A percentile compares a stretch with the other conserved stretches of the same genome.
Conservation (phyloP, 2,329 filamentous ascomycete species). For the Aschersonia sp. region DNA sequence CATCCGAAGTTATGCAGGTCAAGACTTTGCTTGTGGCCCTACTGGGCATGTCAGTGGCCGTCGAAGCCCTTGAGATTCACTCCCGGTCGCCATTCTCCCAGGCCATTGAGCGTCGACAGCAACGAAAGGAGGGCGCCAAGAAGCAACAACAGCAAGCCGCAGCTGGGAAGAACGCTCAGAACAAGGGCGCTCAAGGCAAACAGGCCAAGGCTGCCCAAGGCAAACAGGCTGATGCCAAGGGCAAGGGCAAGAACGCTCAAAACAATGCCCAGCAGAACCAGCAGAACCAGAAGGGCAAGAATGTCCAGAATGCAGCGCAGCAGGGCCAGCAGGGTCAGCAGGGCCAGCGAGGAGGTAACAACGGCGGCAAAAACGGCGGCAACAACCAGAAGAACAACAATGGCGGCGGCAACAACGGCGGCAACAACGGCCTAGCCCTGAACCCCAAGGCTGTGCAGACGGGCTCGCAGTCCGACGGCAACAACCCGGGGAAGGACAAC, state of each 20-base stretch:
- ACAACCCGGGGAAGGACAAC: conserved; percentile 26
- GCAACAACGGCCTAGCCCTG: conserved; percentile 18
- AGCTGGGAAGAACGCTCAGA: not conserved
- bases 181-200: no score
- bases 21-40: conserved; percentile 34
- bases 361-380: not conserved
- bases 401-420: conserved; percentile 7
- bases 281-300: no score
- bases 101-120: conserved; percentile 26
- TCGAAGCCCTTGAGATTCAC: conserved; percentile 28
- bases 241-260: no score
- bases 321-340: no score
- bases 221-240: no score
- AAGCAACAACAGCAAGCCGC: not conserved
- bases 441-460: conserved; percentile 29
- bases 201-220: no score
- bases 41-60: conserved; percentile 18
- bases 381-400: not conserved
- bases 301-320: no score
- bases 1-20: conserved; percentile 28
- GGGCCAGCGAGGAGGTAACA: no score
- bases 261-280: no score
- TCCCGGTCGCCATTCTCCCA: conserved; percentile 21
- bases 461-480: conserved; percentile 33
- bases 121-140: not conserved